These are phyloP conservation scores for Musa schizocarpa DNA, from an alignment of 176 grass and related monocot species.

Conservation along the genomic window DNA sequence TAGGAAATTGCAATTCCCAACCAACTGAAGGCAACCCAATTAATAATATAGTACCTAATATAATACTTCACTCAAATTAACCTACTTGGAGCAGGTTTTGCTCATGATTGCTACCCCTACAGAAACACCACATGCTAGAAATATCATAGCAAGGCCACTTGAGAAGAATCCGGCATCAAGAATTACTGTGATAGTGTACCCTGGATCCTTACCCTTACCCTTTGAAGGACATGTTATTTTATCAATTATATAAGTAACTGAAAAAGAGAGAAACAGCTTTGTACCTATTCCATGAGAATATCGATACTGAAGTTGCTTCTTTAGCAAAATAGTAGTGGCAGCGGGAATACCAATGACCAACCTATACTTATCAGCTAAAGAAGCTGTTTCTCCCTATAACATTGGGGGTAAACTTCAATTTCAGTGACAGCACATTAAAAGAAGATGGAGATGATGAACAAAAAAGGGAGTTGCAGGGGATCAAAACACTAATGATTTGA, in stretches of 20 bases:
- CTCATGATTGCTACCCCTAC: neutral
- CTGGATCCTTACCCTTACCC: neutral
- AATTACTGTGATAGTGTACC: neutral
- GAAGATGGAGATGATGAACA: neutral
- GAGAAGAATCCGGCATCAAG: neutral
- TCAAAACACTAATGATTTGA: neutral
- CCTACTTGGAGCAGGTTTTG: neutral
- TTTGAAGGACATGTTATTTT: neutral
- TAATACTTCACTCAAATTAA: neutral
- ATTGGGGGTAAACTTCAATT: neutral
- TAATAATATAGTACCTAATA: no score
- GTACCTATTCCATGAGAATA: slow-evolving; percentile 75
- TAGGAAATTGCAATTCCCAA: no score
- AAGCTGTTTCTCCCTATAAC: slow-evolving; percentile 77
- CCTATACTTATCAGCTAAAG: slow-evolving; percentile 76
- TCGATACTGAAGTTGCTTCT: slow-evolving; percentile 67
- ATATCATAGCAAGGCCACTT: neutral
- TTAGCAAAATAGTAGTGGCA: slow-evolving; percentile 65
- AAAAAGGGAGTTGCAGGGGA: neutral
- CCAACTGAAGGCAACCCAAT: no score
- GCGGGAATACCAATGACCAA: slow-evolving; percentile 65
- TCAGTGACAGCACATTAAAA: neutral
- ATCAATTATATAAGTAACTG: neutral
- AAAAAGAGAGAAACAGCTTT: neutral
- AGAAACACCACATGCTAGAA: neutral